These are phyloP conservation scores for Luvunga scandens DNA, from an alignment of 345 rosid species.

Conservation along the genomic window DNA sequence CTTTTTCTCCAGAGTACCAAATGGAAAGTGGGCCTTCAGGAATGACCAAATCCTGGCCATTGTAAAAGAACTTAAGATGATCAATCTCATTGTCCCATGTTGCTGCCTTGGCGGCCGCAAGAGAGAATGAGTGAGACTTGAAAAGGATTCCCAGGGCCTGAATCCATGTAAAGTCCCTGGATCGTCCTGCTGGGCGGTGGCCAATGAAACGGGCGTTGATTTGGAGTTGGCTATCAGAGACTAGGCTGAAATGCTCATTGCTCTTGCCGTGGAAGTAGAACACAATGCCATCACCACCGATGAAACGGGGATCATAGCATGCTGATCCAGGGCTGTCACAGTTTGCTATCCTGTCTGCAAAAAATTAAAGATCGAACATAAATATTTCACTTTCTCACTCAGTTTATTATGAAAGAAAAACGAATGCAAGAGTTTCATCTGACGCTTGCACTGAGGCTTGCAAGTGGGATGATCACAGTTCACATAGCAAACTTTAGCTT, in stretches of 20 bases:
- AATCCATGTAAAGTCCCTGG: slow-evolving; percentile 59
- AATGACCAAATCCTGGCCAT: slow-evolving; percentile 3
- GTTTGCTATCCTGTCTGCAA: slow-evolving; percentile 36
- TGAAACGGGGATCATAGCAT: slow-evolving; percentile 54
- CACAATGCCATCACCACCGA: slow-evolving; percentile 55
- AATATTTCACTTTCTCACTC: too few species aligned
- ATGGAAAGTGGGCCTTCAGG: slow-evolving; percentile 10
- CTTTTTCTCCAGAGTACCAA: slow-evolving; percentile 22
- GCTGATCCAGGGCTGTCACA: slow-evolving; percentile 58
- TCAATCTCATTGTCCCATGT: slow-evolving; percentile 21
- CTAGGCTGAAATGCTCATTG: slow-evolving; percentile 46
- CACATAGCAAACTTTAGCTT: slow-evolving; percentile 35
- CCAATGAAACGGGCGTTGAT: slow-evolving; percentile 55
- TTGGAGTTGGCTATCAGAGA: slow-evolving; percentile 51
- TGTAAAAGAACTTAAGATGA: slow-evolving; percentile 18
- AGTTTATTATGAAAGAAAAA: background rate
- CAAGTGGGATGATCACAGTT: slow-evolving; percentile 38
- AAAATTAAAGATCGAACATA: background rate
- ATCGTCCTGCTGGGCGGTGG: slow-evolving; percentile 41
- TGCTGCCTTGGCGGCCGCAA: slow-evolving; percentile 20
- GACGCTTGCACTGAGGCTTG: slow-evolving; percentile 37
- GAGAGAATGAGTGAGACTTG: slow-evolving; percentile 18
- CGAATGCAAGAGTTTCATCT: background rate
- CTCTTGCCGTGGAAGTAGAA: slow-evolving; percentile 65
- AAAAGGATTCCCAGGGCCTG: slow-evolving; percentile 50